These are phyloP conservation scores for Lithohypha guttulata DNA, from an alignment of 2,329 filamentous ascomycete genomes.

Conservation along the genomic window DNA sequence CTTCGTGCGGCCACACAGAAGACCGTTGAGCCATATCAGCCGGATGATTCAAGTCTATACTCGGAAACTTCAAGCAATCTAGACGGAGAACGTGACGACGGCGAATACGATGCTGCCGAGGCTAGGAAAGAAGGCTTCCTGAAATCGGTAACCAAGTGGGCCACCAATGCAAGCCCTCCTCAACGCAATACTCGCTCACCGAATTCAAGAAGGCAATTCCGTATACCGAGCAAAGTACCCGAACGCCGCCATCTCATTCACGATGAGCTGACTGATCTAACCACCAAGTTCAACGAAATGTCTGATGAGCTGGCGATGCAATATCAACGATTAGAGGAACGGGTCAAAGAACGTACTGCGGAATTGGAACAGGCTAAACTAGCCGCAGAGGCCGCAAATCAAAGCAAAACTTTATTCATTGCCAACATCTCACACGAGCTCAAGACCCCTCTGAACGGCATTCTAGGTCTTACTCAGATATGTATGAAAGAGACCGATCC, in stretches of 20 bases:
- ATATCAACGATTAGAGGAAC: conserved; percentile 72
- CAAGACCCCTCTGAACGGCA: conserved; percentile 90
- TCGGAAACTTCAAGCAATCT: conserved; percentile 21
- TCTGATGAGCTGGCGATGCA: conserved; percentile 79
- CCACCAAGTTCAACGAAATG: conserved; percentile 84
- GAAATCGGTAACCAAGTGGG: conserved; percentile 11
- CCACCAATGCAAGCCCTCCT: conserved; percentile 11
- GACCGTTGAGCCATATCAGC: conserved; percentile 49
- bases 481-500: conserved; percentile 87
- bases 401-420: conserved; percentile 95
- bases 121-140: conserved; percentile 26
- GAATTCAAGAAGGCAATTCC: conserved; percentile 43
- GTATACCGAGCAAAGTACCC: conserved; percentile 73
- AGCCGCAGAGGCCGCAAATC: conserved; percentile 86
- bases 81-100: conserved; percentile 38
- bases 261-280: conserved; percentile 77
- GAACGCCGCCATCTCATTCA: conserved; percentile 64
- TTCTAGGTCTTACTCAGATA: conserved; percentile 85
- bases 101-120: conserved; percentile 33
- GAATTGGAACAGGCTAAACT: conserved; percentile 84
- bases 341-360: conserved; percentile 69
- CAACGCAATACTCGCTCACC: conserved; percentile 13
- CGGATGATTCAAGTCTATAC: conserved; percentile 32
- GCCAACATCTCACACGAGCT: conserved; percentile 84
- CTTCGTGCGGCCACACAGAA: conserved; percentile 65